A percentile compares a stretch with the other conserved stretches of the same genome.
These are phyloP conservation scores for Elsinoe fawcettii DNA, from an alignment of 2,329 filamentous ascomycete species.

Conservation along the genomic window DNA sequence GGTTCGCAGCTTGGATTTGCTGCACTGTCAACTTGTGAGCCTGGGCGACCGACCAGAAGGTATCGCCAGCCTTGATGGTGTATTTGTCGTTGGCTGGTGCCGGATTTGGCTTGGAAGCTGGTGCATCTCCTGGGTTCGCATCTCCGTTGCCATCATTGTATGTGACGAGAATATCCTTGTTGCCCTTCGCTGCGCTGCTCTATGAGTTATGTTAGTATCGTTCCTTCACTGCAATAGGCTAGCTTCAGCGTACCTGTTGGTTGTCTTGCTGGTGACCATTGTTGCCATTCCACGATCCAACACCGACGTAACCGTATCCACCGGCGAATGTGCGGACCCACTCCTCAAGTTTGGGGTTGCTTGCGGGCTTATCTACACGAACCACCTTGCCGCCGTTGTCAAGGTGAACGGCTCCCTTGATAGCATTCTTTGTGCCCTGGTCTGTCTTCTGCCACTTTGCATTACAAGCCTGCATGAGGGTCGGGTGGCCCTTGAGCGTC, in stretches of 20 bases:
- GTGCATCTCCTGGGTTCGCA: slow-evolving; percentile 7
- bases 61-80: slow-evolving; percentile 16
- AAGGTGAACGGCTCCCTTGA: slow-evolving; percentile 29
- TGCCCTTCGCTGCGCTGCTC: slow-evolving; percentile 33
- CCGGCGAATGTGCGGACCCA: slow-evolving; percentile 32
- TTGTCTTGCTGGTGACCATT: slow-evolving; percentile 31
- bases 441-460: slow-evolving; percentile 29
- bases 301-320: slow-evolving; percentile 35
- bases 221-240: background rate
- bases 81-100: background rate
- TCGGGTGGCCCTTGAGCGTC: slow-evolving; percentile 34
- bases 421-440: slow-evolving; percentile 27
- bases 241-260: slow-evolving; percentile 22
- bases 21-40: slow-evolving; percentile 7
- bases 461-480: slow-evolving; percentile 36
- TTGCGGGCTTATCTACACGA: slow-evolving; percentile 30
- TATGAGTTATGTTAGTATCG: background rate
- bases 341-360: slow-evolving; percentile 29
- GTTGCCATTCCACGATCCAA: slow-evolving; percentile 32
- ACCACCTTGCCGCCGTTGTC: slow-evolving; percentile 8
- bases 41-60: background rate
- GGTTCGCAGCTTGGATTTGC: background rate
- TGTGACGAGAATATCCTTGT: slow-evolving; percentile 34
- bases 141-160: slow-evolving; percentile 30
- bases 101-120: background rate